Base-by-base conservation (phyloP, 257 asterid species). In the Cynanchum wilfordii region DNA sequence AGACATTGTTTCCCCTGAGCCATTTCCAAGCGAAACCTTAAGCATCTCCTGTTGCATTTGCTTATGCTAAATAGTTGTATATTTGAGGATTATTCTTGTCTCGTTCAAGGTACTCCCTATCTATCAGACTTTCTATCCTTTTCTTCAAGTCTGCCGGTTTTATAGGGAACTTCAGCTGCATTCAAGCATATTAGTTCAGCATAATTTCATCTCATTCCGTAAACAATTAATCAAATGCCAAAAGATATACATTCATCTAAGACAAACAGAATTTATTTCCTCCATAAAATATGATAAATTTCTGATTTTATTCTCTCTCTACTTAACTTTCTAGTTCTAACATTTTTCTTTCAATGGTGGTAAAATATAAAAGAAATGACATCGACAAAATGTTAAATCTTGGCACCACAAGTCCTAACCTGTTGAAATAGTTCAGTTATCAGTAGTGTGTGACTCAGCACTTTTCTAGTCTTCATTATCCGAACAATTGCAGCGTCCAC, bases 401-500 rank as follows among this genome's bases (percentile, higher is more conserved):
- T 36, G 72, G 73, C 13, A 24, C 27, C 33, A 15, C 12, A 47
- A 24, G 22, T 60, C 45, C n/a, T 71, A 81, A 92, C 99, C 97
- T 95, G 98, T 82, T 95, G 99, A 73, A 92, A 92, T 73, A 95
- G 97, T 85, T 95, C 99, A 4, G 99, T 92, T 73, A 95, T 95
- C 82, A 95, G 81, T 40, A 95, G 92, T 0, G 99, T 94, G 84
- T 94, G 99, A 73, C 97, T 92, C 69, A 94, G 86, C 72, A 94
- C 87, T 83, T 91, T 91, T 66, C 99, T 86, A 30, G 99, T 91
- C 90, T 94, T 91, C 99, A 94, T 94, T 75, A 91, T 89, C 81
- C 99, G 91, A 74, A 94, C 99, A 70, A 94, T 91, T 70, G 99
- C 97, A 71, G 99, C 99, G 86, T 94, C 99, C 68, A 94, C 90